Conservation (phyloP, 768 basidiomycete genomes). For the Pleurotus platypus region DNA sequence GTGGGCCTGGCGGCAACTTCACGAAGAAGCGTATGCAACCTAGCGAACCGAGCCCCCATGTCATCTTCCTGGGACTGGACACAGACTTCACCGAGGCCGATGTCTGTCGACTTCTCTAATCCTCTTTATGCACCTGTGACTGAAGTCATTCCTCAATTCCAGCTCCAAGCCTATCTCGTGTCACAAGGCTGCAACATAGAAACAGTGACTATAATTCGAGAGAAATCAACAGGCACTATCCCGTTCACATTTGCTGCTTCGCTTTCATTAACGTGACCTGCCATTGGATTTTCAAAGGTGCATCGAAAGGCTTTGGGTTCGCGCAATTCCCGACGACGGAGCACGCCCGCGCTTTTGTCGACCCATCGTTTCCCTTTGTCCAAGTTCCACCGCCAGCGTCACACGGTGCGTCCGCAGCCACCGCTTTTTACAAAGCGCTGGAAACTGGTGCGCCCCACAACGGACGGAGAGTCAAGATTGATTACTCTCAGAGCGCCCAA, state of each 20-base stretch:
- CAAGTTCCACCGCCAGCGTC: constrained; percentile 90
- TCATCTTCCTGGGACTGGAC: constrained; percentile 94
- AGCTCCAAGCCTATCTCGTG: constrained; percentile 79
- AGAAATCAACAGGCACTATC: constrained; percentile 92
- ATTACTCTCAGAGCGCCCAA: constrained; percentile 85
- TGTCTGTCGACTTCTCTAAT: constrained; percentile 55
- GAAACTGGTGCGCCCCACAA: constrained; percentile 69
- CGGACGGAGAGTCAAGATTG: constrained; percentile 89
- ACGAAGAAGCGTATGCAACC: constrained; percentile 76
- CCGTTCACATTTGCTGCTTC: constrained; percentile 69
- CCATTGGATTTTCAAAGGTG: constrained; percentile 75
- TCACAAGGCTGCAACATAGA: constrained; percentile 73
- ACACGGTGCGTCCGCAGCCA: constrained; percentile 74
- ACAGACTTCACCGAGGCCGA: constrained; percentile 91
- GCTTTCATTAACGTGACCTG: constrained; percentile 69
- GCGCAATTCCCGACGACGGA: constrained; percentile 87
- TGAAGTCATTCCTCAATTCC: constrained; percentile 34
- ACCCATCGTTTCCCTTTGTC: constrained; percentile 86
- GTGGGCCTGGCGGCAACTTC: constrained; percentile 32
- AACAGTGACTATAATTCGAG: constrained; percentile 93
- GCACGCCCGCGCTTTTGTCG: constrained; percentile 88
- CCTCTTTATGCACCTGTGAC: constrained; percentile 26
- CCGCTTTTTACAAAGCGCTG: constrained; percentile 70
- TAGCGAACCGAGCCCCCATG: constrained; percentile 86
- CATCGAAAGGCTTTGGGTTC: constrained; percentile 95